Evolutionary conservation across 2,329 filamentous ascomycete genomes (phyloP).

Genomic region (Nothopassalora personata): DNA sequence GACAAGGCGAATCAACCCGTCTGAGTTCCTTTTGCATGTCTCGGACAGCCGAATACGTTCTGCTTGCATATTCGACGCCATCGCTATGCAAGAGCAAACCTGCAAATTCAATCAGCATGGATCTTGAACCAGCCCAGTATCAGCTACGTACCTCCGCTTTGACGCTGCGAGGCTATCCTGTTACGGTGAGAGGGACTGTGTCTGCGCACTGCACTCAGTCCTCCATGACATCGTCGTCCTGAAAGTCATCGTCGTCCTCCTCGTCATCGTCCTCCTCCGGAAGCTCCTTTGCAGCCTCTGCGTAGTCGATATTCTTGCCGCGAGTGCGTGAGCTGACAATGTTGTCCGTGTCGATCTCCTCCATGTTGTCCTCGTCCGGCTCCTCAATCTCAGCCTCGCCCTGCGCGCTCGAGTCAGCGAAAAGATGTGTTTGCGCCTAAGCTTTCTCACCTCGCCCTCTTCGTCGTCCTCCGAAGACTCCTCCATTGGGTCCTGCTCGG

Average conservation of each 20-base stretch:
- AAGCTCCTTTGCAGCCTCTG: constrained; percentile 78
- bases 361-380: constrained; percentile 74
- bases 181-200: not conserved
- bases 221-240: constrained; percentile 51
- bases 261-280: constrained; percentile 71
- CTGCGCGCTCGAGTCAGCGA: constrained; percentile 6
- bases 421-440: not conserved
- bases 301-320: constrained; percentile 87
- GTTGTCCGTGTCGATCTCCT: constrained; percentile 86
- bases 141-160: not conserved
- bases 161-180: not conserved
- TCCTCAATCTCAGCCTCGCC: constrained; percentile 49
- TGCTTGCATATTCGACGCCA: not conserved
- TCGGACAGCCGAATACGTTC: not conserved
- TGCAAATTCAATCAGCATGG: not conserved
- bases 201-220: constrained; percentile 4
- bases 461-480: constrained; percentile 42
- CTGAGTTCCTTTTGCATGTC: too few species aligned
- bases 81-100: not conserved
- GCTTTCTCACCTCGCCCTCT: constrained; percentile 34
- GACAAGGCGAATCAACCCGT: not conserved
- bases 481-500: constrained; percentile 51
- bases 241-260: constrained; percentile 68
- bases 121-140: not conserved
- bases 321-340: constrained; percentile 83